These are phyloP conservation scores for Heimioporus sp. DNA, from an alignment of 768 basidiomycete genomes.

Conservation along the genomic window DNA sequence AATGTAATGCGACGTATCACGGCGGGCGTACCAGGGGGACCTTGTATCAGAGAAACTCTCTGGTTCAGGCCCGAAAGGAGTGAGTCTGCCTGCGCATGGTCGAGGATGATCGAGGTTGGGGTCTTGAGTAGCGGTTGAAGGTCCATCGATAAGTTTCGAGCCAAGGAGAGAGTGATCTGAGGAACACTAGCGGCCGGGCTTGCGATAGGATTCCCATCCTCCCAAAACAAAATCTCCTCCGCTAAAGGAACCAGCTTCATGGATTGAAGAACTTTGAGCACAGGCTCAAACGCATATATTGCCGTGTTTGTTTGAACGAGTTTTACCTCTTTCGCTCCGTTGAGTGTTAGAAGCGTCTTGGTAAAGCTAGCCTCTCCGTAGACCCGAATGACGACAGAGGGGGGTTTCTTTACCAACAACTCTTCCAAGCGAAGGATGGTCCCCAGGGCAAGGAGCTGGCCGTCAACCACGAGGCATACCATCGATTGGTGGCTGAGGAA, in stretches of 20 bases:
- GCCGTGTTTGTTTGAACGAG: constrained; percentile 61
- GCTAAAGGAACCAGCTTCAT: constrained; percentile 45
- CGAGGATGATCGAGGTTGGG: constrained; percentile 44
- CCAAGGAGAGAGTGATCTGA: constrained; percentile 30
- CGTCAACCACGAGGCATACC: constrained; percentile 49
- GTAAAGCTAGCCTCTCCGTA: constrained; percentile 40
- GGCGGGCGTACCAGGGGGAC: constrained; percentile 58
- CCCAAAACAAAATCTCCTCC: constrained; percentile 56
- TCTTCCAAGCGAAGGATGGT: constrained; percentile 54
- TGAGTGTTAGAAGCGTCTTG: constrained; percentile 41
- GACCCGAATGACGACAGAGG: constrained; percentile 53
- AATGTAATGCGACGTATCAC: neutral
- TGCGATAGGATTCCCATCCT: constrained; percentile 19
- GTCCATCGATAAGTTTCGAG: constrained; percentile 36
- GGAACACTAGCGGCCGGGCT: constrained; percentile 4
- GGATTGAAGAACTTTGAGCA: constrained; percentile 55
- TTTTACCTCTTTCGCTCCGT: constrained; percentile 33
- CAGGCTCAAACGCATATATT: constrained; percentile 60
- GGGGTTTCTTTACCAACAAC: constrained; percentile 44
- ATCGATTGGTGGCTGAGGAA: constrained; percentile 54
- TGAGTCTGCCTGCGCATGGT: constrained; percentile 44
- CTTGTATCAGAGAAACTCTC: constrained; percentile 61
- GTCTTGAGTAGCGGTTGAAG: constrained; percentile 39
- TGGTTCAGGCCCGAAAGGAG: constrained; percentile 56
- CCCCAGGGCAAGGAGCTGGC: constrained; percentile 49